Evolutionary conservation across 345 rosid genomes (phyloP).

Genomic region (Triadica sebifera): DNA sequence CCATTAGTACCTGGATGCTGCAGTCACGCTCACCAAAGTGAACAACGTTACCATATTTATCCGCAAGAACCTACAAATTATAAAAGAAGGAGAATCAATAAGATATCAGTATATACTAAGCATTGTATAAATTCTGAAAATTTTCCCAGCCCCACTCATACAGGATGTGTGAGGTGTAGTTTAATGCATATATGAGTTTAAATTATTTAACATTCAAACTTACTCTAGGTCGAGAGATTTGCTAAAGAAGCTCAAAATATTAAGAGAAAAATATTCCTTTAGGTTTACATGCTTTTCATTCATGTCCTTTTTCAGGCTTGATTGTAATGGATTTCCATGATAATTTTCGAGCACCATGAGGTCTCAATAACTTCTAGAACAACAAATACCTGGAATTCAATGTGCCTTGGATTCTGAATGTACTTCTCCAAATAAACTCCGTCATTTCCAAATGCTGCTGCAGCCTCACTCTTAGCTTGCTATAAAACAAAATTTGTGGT

Average conservation of each 20-base stretch:
- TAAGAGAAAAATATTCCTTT: not conserved
- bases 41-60: conserved; percentile 92
- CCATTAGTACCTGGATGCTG: conserved; percentile 81
- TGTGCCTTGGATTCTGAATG: conserved; percentile 91
- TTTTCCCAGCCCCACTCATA: not conserved
- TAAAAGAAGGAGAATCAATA: conserved; percentile 17
- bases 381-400: conserved; percentile 86
- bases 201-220: not conserved
- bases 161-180: not conserved
- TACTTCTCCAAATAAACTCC: conserved; percentile 96
- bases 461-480: conserved; percentile 99
- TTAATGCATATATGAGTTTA: not conserved
- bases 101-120: not conserved
- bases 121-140: not conserved
- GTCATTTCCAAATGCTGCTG: conserved; percentile 97
- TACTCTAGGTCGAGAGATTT: not conserved
- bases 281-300: not conserved
- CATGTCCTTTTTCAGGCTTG: not conserved
- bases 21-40: conserved; percentile 99
- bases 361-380: not conserved
- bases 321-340: not conserved
- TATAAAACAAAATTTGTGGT: conserved; percentile 24
- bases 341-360: not conserved
- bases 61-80: conserved; percentile 82
- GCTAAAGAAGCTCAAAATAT: not conserved